These are phyloP conservation scores for Aurinia saxatilis DNA, from an alignment of 345 rosid species.

Conservation along the genomic window DNA sequence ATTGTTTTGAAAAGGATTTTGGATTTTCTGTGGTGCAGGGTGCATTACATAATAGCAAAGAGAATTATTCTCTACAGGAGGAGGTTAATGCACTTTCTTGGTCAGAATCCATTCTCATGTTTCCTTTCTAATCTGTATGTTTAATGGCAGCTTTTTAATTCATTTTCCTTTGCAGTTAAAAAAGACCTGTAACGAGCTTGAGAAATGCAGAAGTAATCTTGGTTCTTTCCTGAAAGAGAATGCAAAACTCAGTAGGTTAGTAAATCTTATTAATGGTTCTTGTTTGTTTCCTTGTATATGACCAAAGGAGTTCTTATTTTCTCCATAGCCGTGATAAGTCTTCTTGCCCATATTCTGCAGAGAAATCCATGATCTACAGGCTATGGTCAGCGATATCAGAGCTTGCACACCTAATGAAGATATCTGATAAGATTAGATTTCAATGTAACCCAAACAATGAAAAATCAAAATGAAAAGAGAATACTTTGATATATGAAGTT, in stretches of 20 bases:
- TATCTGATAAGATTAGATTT: too few species aligned
- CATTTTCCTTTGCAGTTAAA: slow-evolving; percentile 42
- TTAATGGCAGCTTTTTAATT: slow-evolving; percentile 6
- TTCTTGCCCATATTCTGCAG: slow-evolving; percentile 39
- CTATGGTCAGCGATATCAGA: slow-evolving; percentile 36
- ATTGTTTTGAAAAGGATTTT: slow-evolving; percentile 5
- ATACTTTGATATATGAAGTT: too few species aligned
- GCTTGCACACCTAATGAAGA: slow-evolving; percentile 29
- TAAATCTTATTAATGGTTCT: slow-evolving; percentile 20
- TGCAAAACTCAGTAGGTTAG: slow-evolving; percentile 65
- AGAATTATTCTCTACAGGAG: slow-evolving; percentile 41
- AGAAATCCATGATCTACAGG: slow-evolving; percentile 53
- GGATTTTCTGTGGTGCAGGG: slow-evolving; percentile 35
- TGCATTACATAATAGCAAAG: slow-evolving; percentile 35
- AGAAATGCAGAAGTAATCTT: slow-evolving; percentile 61
- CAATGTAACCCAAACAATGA: too few species aligned
- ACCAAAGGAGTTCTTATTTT: slow-evolving; percentile 5
- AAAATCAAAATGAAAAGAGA: too few species aligned
- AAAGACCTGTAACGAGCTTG: slow-evolving; percentile 51
- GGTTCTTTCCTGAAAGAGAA: slow-evolving; percentile 75
- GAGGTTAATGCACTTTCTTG: slow-evolving; percentile 47
- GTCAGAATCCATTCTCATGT: slow-evolving; percentile 11
- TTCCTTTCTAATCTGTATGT: slow-evolving; percentile 7
- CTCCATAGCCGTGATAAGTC: slow-evolving; percentile 10
- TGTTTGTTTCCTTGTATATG: slow-evolving; percentile 4